phyloP scores from a whole-genome alignment of 1,284 basidiomycete species.

The Acaromyces ingoldii region DNA sequence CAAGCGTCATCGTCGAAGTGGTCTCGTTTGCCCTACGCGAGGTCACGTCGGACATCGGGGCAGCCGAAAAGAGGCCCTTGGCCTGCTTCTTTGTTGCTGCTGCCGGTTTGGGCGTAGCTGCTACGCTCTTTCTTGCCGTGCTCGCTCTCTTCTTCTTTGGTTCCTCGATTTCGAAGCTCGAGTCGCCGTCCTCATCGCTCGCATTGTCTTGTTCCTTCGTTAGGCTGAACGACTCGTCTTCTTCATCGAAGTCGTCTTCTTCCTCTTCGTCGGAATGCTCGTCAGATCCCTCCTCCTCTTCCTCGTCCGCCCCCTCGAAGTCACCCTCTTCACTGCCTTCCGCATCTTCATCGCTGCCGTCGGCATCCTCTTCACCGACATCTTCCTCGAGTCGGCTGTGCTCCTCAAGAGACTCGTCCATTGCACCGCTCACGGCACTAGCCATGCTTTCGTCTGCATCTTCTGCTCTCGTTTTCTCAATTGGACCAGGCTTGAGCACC shows the following conservation, averaged over 20 bases:
- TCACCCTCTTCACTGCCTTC: neutral
- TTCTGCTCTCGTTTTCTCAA: neutral
- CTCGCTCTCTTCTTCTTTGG: neutral
- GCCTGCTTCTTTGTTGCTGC: neutral
- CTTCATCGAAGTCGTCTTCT: neutral
- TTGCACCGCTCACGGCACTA: no score
- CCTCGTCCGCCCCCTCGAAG: neutral
- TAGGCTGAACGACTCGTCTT: no score
- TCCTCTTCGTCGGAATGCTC: neutral
- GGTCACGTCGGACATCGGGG: no score
- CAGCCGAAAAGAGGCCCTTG: no score
- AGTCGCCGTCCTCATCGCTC: neutral
- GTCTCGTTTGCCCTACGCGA: no score
- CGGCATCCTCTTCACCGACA: neutral
- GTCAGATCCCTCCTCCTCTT: conserved; percentile 5
- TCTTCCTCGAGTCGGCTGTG: no score
- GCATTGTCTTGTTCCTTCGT: no score
- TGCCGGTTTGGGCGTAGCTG: neutral
- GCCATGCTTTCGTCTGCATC: neutral
- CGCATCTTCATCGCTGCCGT: neutral
- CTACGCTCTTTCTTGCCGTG: neutral
- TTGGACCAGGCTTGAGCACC: neutral
- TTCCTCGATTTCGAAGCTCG: no score
- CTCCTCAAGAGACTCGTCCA: no score
- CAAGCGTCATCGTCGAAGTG: no score